These are phyloP conservation scores for Zymoseptoria pseudotritici DNA, from an alignment of 2,329 filamentous ascomycete genomes.

Conservation along the genomic window DNA sequence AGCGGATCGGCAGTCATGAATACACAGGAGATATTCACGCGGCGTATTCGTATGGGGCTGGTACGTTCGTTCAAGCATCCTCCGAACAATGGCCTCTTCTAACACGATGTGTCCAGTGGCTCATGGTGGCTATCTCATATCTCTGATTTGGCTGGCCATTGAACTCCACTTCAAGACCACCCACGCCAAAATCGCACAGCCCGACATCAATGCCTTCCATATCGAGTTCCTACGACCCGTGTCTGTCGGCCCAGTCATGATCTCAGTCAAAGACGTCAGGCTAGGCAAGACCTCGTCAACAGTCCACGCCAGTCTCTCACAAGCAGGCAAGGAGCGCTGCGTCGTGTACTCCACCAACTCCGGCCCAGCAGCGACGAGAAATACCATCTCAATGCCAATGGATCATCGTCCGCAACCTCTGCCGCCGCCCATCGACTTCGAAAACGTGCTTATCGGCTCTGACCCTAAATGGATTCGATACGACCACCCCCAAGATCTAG, in stretches of 20 bases:
- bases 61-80: slow-evolving; percentile 1
- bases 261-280: slow-evolving; percentile 7
- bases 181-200: slow-evolving; percentile 7
- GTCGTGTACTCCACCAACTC: slow-evolving; percentile 5
- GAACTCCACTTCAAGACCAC: slow-evolving; percentile 10
- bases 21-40: slow-evolving; percentile 9
- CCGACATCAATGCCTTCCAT: slow-evolving; percentile 11
- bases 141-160: slow-evolving; percentile 9
- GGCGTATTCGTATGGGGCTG: slow-evolving; percentile 11
- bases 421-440: slow-evolving; percentile 11
- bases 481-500: slow-evolving; percentile 9
- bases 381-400: slow-evolving; percentile 3
- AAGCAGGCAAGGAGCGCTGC: not conserved
- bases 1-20: slow-evolving; percentile 7
- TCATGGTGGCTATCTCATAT: slow-evolving; percentile 15
- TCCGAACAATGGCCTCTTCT: not conserved
- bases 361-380: not conserved
- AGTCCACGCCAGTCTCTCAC: slow-evolving; percentile 4
- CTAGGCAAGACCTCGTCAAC: slow-evolving; percentile 7
- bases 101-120: slow-evolving; percentile 4
- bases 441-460: slow-evolving; percentile 2
- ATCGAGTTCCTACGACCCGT: slow-evolving; percentile 15
- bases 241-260: slow-evolving; percentile 3
- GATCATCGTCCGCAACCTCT: slow-evolving; percentile 1
- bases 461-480: slow-evolving; percentile 15